Base-by-base conservation (phyloP, 768 basidiomycete genomes). In the Hemileccinum impolitum region DNA sequence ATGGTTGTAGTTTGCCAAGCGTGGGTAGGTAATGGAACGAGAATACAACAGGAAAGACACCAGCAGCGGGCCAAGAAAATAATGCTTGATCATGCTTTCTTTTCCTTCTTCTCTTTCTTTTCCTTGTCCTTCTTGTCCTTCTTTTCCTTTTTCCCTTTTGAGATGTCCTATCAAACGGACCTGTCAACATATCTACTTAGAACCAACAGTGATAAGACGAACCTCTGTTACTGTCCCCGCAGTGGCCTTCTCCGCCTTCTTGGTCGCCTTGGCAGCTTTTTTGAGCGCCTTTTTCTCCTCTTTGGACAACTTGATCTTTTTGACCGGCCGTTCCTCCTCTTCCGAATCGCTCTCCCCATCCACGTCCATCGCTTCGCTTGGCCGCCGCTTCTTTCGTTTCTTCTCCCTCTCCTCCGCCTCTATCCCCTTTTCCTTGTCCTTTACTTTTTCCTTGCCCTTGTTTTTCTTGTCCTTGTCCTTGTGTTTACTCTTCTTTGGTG, bases 231-330 rank as follows among this genome's bases (percentile, higher is more conserved):
- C 45, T 6, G 28, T 12, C 28, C 9, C 45, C 17, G 56, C 75
- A 17, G 45, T 48, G 1, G 40, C 54, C 28, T 69, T 75, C 55
- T 76, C 77, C 30, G 62, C 69, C 65, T 80, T 82, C n/a, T 70
- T 77, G 57, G 80, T 73, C 59, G 80, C 76, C 70, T 88, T 88
- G 65, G 78, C 78, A 38, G 82, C 84, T 69, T 85, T 89, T 69
- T 88, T 90, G 65, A 85, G 67, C 15, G 87, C 85, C 73, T 87
- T 90, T 75, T 89, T 89, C 71, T 91, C 88, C 70, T 90, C 87
- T 69, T 90, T 90, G 18, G 84, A 84, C 41, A 87, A 59, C 72
- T 90, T 89, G 49, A 75, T 74, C 71, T 90, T 90, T 71, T 89
- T 90, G 44, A 71, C 54, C 7, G 81, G 72, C 21, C 71, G 75